Base-by-base conservation (phyloP, 805 yeast genomes). In the Candida insectalens region DNA sequence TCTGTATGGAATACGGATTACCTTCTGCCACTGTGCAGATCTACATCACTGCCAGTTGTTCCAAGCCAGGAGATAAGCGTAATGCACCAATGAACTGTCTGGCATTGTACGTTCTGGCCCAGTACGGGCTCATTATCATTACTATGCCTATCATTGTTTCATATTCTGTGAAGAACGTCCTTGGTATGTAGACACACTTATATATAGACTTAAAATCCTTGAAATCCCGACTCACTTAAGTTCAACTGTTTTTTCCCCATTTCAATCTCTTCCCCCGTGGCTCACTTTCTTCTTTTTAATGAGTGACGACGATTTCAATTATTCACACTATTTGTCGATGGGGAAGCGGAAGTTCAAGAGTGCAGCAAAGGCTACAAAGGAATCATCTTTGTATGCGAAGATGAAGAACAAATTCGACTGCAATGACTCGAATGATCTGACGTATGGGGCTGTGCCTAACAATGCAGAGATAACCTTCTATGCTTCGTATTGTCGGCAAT, bases 401-500 rank as follows among this genome's bases (percentile, higher is more conserved):
- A 29, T 31, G 25, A 13, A 14, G 8, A 19, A 26, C 30, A 18
- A 25, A 5, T 27, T 26, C 18, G 30, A n/a, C 15, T 5, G 20
- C 23, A 16, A 26, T 13, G 16, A 30, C 8, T 15, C 25, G 12
- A 28, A 27, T 15, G 17, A 17, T 13, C 22, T 15, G 15, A 6
- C 23, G 33, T 4, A 27, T 31, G 13, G 28, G 36, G 37, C 49
- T 16, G 55, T 71, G 18, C 81, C 83, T 1, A 53, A 57, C 20
- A 78, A 79, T 42, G 75, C 85, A 20, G 57, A 68, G 13, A 65
- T 84, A n/a, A 53, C 73, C 2, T 55, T 79, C 26, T 77, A 71
- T 43, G 80, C 79, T 16, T 67, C 77, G 4, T 78, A 67, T 51
- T 63, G 76, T 0, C 55, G 71, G 5, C 46, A 40, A 14, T 51